phyloP scores from a whole-genome alignment of 306 rosid genomes.

The Phaseolus lunatus region DNA sequence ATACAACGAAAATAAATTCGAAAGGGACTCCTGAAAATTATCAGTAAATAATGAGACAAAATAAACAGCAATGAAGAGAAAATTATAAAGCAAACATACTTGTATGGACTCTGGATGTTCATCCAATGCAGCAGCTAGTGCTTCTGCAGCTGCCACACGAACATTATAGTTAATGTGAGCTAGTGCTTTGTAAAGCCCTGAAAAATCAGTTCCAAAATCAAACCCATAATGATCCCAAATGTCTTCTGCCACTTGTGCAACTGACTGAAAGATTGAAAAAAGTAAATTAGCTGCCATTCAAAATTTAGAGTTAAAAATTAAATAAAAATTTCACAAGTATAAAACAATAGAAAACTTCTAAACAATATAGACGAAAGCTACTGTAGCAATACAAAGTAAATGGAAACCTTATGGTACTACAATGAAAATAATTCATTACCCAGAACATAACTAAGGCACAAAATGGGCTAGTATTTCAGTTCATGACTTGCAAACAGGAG shows the following conservation, averaged over 20 bases:
- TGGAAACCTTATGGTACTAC: neutral
- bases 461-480: neutral
- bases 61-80: neutral
- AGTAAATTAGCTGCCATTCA: slow-evolving; percentile 12
- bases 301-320: slow-evolving; percentile 6
- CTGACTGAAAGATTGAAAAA: slow-evolving; percentile 61
- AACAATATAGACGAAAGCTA: neutral
- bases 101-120: slow-evolving; percentile 91
- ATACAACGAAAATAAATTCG: slow-evolving; percentile 85
- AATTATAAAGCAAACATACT: slow-evolving; percentile 56
- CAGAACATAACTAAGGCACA: neutral
- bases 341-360: slow-evolving; percentile 22
- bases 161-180: slow-evolving; percentile 82
- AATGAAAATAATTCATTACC: slow-evolving; percentile 11
- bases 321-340: neutral
- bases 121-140: slow-evolving; percentile 94
- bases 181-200: slow-evolving; percentile 88
- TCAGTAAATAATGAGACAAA: slow-evolving; percentile 39
- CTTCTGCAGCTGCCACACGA: slow-evolving; percentile 92
- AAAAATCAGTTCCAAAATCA: slow-evolving; percentile 90
- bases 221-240: slow-evolving; percentile 96
- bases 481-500: neutral
- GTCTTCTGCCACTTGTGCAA: slow-evolving; percentile 93
- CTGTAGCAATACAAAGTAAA: slow-evolving; percentile 4
- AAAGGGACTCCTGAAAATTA: slow-evolving; percentile 81